Percentiles rank a stretch among this genome's conserved stretches.
Conservation (phyloP, 1,139 yeast genomes). For the Zygoascus sp. region DNA sequence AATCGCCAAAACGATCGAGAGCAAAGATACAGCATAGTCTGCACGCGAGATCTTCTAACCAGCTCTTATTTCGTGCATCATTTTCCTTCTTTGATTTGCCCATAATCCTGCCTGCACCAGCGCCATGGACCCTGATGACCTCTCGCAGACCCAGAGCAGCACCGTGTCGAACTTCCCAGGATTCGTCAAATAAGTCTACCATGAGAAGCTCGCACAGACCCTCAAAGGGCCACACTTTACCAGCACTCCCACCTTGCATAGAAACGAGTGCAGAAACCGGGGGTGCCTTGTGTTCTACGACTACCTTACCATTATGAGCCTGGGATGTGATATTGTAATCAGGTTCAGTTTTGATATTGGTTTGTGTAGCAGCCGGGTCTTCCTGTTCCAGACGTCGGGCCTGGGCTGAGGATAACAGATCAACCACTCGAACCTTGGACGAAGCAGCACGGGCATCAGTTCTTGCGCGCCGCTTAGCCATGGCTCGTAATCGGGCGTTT, state of each 20-base stretch:
- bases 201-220: slow-evolving; percentile 88
- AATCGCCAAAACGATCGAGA: slow-evolving; percentile 93
- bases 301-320: slow-evolving; percentile 74
- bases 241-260: slow-evolving; percentile 71
- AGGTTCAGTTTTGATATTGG: slow-evolving; percentile 17
- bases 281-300: slow-evolving; percentile 72
- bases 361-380: slow-evolving; percentile 15
- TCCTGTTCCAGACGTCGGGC: slow-evolving; percentile 47
- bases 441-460: slow-evolving; percentile 63
- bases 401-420: slow-evolving; percentile 72
- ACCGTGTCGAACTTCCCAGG: slow-evolving; percentile 97
- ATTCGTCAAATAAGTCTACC: slow-evolving; percentile 75
- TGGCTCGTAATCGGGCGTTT: slow-evolving; percentile 84
- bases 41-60: slow-evolving; percentile 85
- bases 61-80: slow-evolving; percentile 56
- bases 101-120: slow-evolving; percentile 76
- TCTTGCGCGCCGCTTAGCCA: slow-evolving; percentile 90
- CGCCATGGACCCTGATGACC: slow-evolving; percentile 76
- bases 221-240: slow-evolving; percentile 90
- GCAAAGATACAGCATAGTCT: slow-evolving; percentile 84
- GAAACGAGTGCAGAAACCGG: slow-evolving; percentile 67
- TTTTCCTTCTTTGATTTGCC: slow-evolving; percentile 62
- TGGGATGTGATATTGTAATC: slow-evolving; percentile 57
- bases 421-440: slow-evolving; percentile 56
- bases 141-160: slow-evolving; percentile 92